phyloP scores from a whole-genome alignment of 2,329 filamentous ascomycete genomes.

The Coleophoma crateriformis region DNA sequence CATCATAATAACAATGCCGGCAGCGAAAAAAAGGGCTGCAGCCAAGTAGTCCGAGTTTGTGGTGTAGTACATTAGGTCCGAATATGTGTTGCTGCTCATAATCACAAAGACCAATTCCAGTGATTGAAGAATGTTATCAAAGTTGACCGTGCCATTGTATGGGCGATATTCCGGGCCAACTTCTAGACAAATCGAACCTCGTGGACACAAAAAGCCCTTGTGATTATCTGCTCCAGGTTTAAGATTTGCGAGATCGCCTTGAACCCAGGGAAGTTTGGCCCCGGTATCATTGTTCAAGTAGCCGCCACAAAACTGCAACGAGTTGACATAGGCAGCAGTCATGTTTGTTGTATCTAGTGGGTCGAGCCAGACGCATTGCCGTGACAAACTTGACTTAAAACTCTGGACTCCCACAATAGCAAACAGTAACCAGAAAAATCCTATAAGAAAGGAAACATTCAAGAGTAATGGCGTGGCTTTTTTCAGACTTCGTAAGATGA shows the following conservation, averaged over 20 bases:
- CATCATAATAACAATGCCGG: conserved; percentile 82
- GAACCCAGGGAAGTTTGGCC: conserved; percentile 61
- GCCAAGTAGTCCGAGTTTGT: conserved; percentile 87
- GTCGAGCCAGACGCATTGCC: conserved; percentile 74
- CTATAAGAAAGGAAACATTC: conserved; percentile 88
- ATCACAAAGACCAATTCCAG: conserved; percentile 94
- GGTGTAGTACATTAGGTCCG: conserved; percentile 89
- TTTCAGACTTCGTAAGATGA: conserved; percentile 91
- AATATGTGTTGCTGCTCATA: conserved; percentile 97
- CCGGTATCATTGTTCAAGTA: conserved; percentile 60
- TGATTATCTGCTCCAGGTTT: conserved; percentile 42
- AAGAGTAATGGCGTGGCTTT: conserved; percentile 88
- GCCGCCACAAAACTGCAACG: conserved; percentile 80
- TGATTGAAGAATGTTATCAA: conserved; percentile 91
- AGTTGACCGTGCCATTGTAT: conserved; percentile 80
- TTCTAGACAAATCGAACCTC: conserved; percentile 77
- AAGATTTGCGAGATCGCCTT: conserved; percentile 18
- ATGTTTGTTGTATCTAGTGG: conserved; percentile 48
- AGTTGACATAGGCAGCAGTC: conserved; percentile 52
- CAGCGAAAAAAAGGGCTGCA: conserved; percentile 71
- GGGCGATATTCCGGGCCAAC: conserved; percentile 56
- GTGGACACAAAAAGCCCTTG: conserved; percentile 87
- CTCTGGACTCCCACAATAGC: conserved; percentile 95
- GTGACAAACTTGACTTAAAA: conserved; percentile 79
- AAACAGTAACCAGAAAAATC: conserved; percentile 97